Evolutionary conservation across 2,329 filamentous ascomycete species (phyloP).

Genomic region (Pseudogymnoascus sp.): DNA sequence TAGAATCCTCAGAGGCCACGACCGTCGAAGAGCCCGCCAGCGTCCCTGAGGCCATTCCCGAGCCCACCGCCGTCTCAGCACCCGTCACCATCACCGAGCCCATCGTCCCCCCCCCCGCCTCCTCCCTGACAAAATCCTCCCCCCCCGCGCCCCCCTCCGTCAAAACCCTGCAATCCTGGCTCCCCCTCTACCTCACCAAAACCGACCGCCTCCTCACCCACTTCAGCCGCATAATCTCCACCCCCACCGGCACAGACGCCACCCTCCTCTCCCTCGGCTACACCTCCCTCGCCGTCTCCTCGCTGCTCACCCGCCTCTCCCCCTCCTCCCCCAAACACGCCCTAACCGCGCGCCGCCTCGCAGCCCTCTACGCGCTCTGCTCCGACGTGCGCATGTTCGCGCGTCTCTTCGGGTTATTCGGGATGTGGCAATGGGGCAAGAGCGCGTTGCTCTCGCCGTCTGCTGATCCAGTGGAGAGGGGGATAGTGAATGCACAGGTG

Average conservation of each 20-base stretch:
- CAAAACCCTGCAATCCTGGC: slow-evolving; percentile 21
- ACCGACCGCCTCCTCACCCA: slow-evolving; percentile 35
- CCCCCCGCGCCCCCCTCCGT: slow-evolving; percentile 16
- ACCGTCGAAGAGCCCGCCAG: background rate
- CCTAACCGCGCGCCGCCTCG: slow-evolving; percentile 42
- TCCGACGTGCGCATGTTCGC: slow-evolving; percentile 64
- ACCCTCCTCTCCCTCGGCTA: slow-evolving; percentile 63
- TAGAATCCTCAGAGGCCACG: background rate
- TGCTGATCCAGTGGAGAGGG: slow-evolving; percentile 36
- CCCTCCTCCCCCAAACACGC: slow-evolving; percentile 46
- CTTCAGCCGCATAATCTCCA: slow-evolving; percentile 55
- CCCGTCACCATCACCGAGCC: slow-evolving; percentile 9
- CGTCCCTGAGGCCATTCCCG: background rate
- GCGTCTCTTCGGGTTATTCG: slow-evolving; percentile 68
- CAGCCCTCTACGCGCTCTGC: slow-evolving; percentile 55
- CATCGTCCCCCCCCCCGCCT: slow-evolving; percentile 11
- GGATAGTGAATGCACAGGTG: slow-evolving; percentile 60
- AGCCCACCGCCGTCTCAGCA: background rate
- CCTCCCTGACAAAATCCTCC: background rate
- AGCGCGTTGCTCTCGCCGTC: slow-evolving; percentile 31
- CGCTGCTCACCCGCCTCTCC: slow-evolving; percentile 40
- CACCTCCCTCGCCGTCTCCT: slow-evolving; percentile 46
- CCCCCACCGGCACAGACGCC: slow-evolving; percentile 60
- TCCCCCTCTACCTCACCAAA: slow-evolving; percentile 26
- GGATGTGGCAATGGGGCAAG: slow-evolving; percentile 61